phyloP scores from a whole-genome alignment of 305 asterid genomes.

The Fraxinus baroniana region DNA sequence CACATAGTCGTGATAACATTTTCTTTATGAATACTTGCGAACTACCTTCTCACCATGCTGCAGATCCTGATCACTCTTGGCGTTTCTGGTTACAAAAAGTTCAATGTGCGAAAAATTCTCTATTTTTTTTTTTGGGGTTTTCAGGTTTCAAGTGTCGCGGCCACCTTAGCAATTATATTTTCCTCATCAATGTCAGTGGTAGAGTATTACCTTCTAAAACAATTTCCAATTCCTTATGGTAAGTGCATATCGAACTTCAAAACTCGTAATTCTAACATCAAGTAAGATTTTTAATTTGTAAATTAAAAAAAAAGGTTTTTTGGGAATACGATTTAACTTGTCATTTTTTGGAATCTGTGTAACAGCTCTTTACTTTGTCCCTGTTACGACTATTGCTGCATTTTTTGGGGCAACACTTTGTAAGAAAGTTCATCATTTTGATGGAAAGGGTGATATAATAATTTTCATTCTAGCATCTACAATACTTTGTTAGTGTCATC shows the following conservation, averaged over 20 bases:
- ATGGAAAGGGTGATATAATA: constrained; percentile 82
- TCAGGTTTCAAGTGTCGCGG: constrained; percentile 94
- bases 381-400: constrained; percentile 74
- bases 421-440: constrained; percentile 59
- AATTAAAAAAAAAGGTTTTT: background rate
- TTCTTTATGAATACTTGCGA: background rate
- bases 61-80: constrained; percentile 83
- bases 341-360: background rate
- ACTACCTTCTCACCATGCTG: background rate
- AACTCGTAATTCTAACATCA: background rate
- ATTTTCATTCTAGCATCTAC: constrained; percentile 84
- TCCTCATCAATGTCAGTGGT: constrained; percentile 97
- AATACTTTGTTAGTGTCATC: constrained; percentile 82
- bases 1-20: background rate
- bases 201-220: constrained; percentile 86
- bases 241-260: constrained; percentile 20
- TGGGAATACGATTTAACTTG: background rate
- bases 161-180: constrained; percentile 96
- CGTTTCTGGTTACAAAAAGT: constrained; percentile 57
- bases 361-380: constrained; percentile 68
- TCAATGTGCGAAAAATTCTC: background rate
- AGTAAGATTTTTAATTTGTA: background rate
- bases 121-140: constrained; percentile 8
- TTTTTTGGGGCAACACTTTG: constrained; percentile 70
- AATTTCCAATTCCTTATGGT: constrained; percentile 94